Conservation (phyloP, 163 green algal genomes). For the Coccomyxa subellipsoidea region DNA sequence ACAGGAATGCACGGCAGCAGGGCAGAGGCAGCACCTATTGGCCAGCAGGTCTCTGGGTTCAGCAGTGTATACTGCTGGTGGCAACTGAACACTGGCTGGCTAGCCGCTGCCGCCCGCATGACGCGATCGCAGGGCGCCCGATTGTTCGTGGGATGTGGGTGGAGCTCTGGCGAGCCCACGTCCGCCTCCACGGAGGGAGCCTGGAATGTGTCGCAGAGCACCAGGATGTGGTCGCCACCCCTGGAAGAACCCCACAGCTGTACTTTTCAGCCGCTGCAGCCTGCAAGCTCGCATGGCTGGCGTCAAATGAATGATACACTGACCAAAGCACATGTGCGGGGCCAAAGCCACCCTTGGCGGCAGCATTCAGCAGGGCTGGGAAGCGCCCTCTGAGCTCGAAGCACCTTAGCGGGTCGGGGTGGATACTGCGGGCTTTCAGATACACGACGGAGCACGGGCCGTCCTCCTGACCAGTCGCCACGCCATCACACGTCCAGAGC, state of each 20-base stretch:
- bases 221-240: constrained; percentile 17
- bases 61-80: constrained; percentile 30
- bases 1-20: too few relatives aligned
- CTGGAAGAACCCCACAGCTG: constrained; percentile 6
- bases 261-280: background rate
- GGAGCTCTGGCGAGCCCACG: background rate
- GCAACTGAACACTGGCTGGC: constrained; percentile 12
- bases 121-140: constrained; percentile 9
- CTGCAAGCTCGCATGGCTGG: background rate
- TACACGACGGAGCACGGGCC: constrained; percentile 1
- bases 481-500: constrained; percentile 10
- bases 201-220: constrained; percentile 21
- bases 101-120: constrained; percentile 9
- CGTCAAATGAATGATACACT: too few relatives aligned
- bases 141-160: constrained; percentile 22
- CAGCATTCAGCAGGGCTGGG: background rate
- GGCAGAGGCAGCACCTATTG: constrained; percentile 19
- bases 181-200: background rate
- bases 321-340: background rate
- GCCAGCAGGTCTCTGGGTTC: constrained; percentile 15
- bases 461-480: background rate
- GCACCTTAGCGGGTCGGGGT: constrained; percentile 14
- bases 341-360: too few relatives aligned
- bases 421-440: constrained; percentile 14
- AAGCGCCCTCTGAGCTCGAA: background rate